Base-by-base conservation (phyloP, 2,329 filamentous ascomycete species). In the Aspergillus pseudotamarii region DNA sequence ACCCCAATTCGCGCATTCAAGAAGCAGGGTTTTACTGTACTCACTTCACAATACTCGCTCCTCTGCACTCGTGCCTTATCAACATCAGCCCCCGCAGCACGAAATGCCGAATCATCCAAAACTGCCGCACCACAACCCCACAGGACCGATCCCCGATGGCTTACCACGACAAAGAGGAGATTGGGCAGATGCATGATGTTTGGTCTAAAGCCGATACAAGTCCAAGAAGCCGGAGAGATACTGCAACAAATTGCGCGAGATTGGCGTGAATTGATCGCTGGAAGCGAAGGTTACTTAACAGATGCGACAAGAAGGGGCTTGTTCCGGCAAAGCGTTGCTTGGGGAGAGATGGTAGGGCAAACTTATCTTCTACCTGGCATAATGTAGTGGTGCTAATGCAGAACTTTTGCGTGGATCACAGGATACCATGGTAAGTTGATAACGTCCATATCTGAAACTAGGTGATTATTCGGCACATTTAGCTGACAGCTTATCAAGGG, bases 161-260 rank as follows among this genome's bases (percentile, higher is more conserved):
- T 93, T 41, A 85, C 88, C 5, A 85, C 89, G 63, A 84, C 90
- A 48, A 90, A 88, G 72, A 72, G 81, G 16, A 85, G 91, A 21
- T 80, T 94, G 32, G 91, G 91, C 2, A 89, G 88, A 78, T 94
- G 92, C 75, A 86, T 94, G 68, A 86, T 84, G 65, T 94, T 93
- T 73, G 92, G 92, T 3, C 83, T 92, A 69, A 80, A 80, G n/a
- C 76, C 79, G 1, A 71, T 75, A 34, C 90, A 93, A 73, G 79
- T 86, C 4, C 69, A 78, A 8, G 83, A 86, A 57, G 89, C 89
- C 0, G 86, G 84, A 0, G 72, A 72, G 1, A 83, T 94, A n/a
- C 73, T 92, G 28, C 79, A 82, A 53, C 82, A 85, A 45, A 74
- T 94, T 26, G 83, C 86, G 2, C 76, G 73, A 10, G 87, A 92